Evolutionary conservation across 1,284 basidiomycete genomes (phyloP), one percentile per base, ranked within the genome.

Genomic region (Boletus sp.): DNA sequence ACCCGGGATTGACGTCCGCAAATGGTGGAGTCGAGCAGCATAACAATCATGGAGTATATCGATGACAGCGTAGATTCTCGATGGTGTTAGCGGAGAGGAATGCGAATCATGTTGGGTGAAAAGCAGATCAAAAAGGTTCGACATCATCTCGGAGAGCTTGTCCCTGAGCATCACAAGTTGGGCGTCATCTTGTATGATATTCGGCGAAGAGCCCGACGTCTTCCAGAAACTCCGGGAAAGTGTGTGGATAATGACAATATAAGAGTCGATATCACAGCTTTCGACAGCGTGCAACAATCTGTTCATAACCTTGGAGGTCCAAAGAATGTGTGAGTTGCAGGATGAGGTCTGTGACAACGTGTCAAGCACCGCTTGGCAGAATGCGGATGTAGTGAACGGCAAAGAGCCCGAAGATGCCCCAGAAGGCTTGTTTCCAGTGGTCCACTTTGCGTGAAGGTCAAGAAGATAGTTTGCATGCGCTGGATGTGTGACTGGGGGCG

Each of bases 391-490:
- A 1, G 72, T 72, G 39, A 73, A 74, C 9, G 61, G 41, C 7
- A 31, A 46, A 11, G 52, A 31, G 4, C 35, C 33, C 20, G 49
- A 43, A 48, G 58, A 31, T 35, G 50, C 16, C 7, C 35, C 36
- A 13, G 60, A 45, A 3, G 41, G 18, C 20, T 51, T 57, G 37
- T 59, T 61, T 48, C 53, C 55, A 12, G 54, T 44, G 41, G 58
- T 67, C 71, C 77, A 78, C 51, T 65, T 68, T 20, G 65, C 52
- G 54, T 73, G 73, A 31, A 82, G 69, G 20, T 73, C 65, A n/a
- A 66, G 64, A 51, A 79, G 72, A 63, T 75, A 78, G 52, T 72
- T 70, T 15, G 74, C 70, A 65, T 84, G 79, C 1, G 76, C 71
- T 7, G 79, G 74, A 55, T 83, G 76, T 37, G 72, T 74, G 56